phyloP scores from a whole-genome alignment of 2,329 filamentous ascomycete species.

The Alternaria hordeiaustralica region DNA sequence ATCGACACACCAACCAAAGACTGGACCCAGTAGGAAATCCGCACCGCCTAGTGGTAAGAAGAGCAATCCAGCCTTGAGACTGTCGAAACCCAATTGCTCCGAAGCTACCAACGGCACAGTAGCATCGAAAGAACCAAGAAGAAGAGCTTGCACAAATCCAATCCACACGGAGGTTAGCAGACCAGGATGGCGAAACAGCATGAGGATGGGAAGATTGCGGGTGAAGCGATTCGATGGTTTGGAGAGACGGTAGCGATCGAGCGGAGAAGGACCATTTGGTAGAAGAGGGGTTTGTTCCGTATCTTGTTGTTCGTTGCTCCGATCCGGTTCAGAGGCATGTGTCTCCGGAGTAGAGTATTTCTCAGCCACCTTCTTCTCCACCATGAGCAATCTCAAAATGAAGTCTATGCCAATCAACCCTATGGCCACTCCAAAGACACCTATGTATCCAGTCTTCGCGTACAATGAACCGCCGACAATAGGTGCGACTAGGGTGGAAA shows the following conservation, averaged over 20 bases:
- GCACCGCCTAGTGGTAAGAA: conserved; percentile 55
- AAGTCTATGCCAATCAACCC: conserved; percentile 65
- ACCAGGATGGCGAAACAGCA: conserved; percentile 44
- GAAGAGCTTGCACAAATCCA: conserved; percentile 42
- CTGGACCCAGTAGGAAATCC: conserved; percentile 55
- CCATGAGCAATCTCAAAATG: conserved; percentile 63
- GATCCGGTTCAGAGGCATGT: conserved; percentile 1
- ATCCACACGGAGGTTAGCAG: conserved; percentile 45
- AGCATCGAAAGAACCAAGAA: conserved; percentile 55
- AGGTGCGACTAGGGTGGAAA: conserved; percentile 64
- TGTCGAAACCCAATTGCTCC: conserved; percentile 54
- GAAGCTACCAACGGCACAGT: conserved; percentile 55
- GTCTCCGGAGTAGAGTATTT: conserved; percentile 46
- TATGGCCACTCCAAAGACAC: conserved; percentile 65
- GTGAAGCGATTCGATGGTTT: conserved; percentile 50
- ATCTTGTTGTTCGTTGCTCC: conserved; percentile 20
- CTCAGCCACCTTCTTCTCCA: conserved; percentile 67
- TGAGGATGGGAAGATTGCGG: conserved; percentile 57
- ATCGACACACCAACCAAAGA: conserved; percentile 58
- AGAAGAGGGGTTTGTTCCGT: conserved; percentile 37
- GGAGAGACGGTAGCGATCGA: conserved; percentile 52
- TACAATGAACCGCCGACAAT: conserved; percentile 67
- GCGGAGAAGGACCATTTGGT: conserved; percentile 24
- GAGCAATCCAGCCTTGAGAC: conserved; percentile 52
- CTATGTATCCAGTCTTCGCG: conserved; percentile 62